Conservation (phyloP, 345 rosid genomes). For the Cardamine chenopodiifolia region DNA sequence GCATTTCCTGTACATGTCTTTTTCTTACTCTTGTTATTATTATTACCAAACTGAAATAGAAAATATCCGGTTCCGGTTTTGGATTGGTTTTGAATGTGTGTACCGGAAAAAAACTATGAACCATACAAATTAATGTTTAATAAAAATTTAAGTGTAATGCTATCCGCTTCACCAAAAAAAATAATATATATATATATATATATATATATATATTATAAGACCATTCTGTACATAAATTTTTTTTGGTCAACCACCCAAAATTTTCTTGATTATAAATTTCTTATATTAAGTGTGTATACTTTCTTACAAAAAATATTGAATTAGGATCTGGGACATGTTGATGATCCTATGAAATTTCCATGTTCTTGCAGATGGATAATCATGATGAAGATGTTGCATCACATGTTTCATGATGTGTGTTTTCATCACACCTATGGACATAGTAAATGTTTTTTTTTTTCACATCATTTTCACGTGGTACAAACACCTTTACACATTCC, state of each 20-base stretch:
- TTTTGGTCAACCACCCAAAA: background rate
- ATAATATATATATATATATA: too few relatives aligned
- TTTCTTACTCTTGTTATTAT: constrained; percentile 7
- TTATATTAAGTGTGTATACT: background rate
- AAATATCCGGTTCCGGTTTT: constrained; percentile 20
- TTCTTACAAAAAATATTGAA: background rate
- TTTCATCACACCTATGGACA: constrained; percentile 3
- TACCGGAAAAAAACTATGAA: constrained; percentile 14
- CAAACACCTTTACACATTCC: constrained; percentile 7
- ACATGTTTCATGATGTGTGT: constrained; percentile 17
- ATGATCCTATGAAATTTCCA: background rate
- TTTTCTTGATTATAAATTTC: background rate
- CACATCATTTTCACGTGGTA: constrained; percentile 4
- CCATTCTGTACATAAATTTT: too few relatives aligned
- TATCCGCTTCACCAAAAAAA: background rate
- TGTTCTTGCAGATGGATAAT: constrained; percentile 9
- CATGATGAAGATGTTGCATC: constrained; percentile 3
- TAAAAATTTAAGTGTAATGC: background rate
- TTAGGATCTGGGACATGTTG: background rate
- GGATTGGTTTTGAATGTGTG: constrained; percentile 16
- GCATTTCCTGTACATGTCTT: constrained; percentile 21
- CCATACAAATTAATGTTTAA: background rate
- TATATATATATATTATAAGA: too few relatives aligned
- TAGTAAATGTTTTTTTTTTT: background rate
- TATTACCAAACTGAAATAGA: constrained; percentile 18